Evolutionary conservation across 2,329 filamentous ascomycete species (phyloP).

Genomic region (Nemania serpens): DNA sequence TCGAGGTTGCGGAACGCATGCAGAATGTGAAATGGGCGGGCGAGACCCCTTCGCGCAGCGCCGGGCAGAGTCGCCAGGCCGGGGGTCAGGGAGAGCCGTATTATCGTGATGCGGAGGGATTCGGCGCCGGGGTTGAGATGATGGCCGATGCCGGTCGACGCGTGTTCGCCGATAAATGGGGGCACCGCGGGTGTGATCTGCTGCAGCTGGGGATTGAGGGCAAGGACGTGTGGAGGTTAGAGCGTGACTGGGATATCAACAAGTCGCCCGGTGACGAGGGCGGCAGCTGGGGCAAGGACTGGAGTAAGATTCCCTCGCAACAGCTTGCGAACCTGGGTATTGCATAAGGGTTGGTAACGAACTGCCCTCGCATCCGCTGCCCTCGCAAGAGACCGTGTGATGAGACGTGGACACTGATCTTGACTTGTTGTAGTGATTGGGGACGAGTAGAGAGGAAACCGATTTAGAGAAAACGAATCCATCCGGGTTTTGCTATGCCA

Average conservation of each 20-base stretch:
- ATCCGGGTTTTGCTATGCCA: conserved; percentile 4
- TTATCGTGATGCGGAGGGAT: conserved; percentile 47
- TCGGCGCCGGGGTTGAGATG: conserved; percentile 41
- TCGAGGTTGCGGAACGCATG: conserved; percentile 42
- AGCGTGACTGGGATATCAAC: conserved; percentile 44
- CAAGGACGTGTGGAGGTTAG: conserved; percentile 44
- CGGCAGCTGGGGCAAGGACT: conserved; percentile 42
- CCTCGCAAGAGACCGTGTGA: conserved; percentile 5
- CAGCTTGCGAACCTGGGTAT: conserved; percentile 21
- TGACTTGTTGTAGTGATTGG: conserved; percentile 21
- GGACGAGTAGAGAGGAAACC: conserved; percentile 15
- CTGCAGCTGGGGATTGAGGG: conserved; percentile 39
- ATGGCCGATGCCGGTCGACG: conserved; percentile 43
- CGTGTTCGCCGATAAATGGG: conserved; percentile 49
- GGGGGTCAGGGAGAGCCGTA: conserved; percentile 51
- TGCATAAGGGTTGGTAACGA: conserved; percentile 15
- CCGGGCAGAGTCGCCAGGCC: conserved; percentile 48
- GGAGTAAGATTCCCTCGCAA: conserved; percentile 34
- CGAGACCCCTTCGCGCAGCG: conserved; percentile 40
- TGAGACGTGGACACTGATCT: conserved; percentile 16
- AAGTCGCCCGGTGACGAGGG: conserved; percentile 35
- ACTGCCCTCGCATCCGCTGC: conserved; percentile 4
- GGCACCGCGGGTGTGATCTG: conserved; percentile 47
- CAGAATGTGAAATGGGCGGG: conserved; percentile 37
- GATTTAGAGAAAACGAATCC: conserved; percentile 13